phyloP scores from a whole-genome alignment of 768 basidiomycete genomes.

The Gyrodon lividus region DNA sequence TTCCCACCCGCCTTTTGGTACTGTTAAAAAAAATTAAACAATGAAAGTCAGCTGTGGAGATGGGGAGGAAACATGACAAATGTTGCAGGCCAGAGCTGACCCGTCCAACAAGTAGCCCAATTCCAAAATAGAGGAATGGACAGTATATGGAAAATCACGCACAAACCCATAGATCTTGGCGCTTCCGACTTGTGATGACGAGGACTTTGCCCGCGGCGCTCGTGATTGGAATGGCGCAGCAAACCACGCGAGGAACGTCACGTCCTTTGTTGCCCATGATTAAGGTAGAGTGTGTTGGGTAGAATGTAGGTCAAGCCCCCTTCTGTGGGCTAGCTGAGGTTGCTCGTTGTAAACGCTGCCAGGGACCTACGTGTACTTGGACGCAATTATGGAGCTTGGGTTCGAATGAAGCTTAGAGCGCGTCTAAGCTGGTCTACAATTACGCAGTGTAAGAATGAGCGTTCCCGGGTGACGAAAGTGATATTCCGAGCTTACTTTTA shows the following conservation, averaged over 20 bases:
- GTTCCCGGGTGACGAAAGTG: background rate
- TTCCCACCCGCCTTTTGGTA: slow-evolving; percentile 95
- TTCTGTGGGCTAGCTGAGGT: background rate
- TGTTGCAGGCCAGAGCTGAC: background rate
- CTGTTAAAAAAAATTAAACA: slow-evolving; percentile 37
- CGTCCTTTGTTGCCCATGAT: slow-evolving; percentile 69
- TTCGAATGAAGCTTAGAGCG: background rate
- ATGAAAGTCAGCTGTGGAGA: slow-evolving; percentile 5
- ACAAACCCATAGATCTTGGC: slow-evolving; percentile 84
- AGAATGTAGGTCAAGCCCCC: background rate
- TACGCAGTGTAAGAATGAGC: slow-evolving; percentile 13
- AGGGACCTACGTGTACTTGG: background rate
- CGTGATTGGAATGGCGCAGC: slow-evolving; percentile 85
- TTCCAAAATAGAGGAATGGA: background rate
- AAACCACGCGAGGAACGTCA: slow-evolving; percentile 79
- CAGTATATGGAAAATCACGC: slow-evolving; percentile 43
- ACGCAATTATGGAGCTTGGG: background rate
- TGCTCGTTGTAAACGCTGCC: background rate
- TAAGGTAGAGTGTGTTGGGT: slow-evolving; percentile 1
- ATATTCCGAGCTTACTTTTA: slow-evolving; percentile 10
- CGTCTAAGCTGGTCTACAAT: background rate
- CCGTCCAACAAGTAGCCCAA: background rate
- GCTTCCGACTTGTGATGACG: slow-evolving; percentile 81
- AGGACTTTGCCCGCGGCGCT: slow-evolving; percentile 74
- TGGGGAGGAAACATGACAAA: background rate